These are phyloP conservation scores for Dacryopinax primogenitus DNA, from an alignment of 768 basidiomycete genomes.

Conservation along the genomic window DNA sequence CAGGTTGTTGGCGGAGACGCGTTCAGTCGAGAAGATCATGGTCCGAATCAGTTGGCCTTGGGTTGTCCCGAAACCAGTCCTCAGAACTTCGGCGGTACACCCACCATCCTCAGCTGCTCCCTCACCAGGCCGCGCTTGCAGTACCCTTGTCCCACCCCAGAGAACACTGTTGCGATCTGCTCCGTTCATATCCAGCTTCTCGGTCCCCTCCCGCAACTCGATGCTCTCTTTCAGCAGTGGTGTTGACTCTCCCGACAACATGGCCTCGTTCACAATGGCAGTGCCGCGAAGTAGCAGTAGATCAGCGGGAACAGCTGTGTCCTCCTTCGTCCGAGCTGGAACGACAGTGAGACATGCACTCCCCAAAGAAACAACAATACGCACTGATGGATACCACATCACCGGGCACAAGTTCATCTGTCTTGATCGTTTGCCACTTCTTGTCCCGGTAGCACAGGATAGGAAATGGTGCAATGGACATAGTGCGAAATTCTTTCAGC, in stretches of 20 bases:
- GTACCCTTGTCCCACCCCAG: constrained; percentile 93
- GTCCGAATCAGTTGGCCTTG: constrained; percentile 96
- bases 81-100: constrained; percentile 80
- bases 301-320: constrained; percentile 86
- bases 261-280: constrained; percentile 96
- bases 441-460: constrained; percentile 69
- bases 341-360: background rate
- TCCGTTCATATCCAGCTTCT: constrained; percentile 73
- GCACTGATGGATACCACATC: constrained; percentile 71
- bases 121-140: constrained; percentile 46
- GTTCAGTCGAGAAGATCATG: constrained; percentile 98
- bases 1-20: constrained; percentile 88
- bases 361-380: background rate
- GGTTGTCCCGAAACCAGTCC: constrained; percentile 93
- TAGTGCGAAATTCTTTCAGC: constrained; percentile 88
- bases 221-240: constrained; percentile 93
- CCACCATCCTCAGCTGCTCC: constrained; percentile 48
- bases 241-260: constrained; percentile 97
- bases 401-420: constrained; percentile 80
- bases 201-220: constrained; percentile 60
- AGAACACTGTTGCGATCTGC: constrained; percentile 76
- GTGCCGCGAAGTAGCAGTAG: constrained; percentile 84
- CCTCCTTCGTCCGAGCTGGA: constrained; percentile 39
- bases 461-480: constrained; percentile 84
- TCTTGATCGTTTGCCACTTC: constrained; percentile 68